Percentiles rank a stretch among this genome's conserved stretches.
Evolutionary conservation across 768 basidiomycete species (phyloP).

Genomic region (Polyporus arcularius): DNA sequence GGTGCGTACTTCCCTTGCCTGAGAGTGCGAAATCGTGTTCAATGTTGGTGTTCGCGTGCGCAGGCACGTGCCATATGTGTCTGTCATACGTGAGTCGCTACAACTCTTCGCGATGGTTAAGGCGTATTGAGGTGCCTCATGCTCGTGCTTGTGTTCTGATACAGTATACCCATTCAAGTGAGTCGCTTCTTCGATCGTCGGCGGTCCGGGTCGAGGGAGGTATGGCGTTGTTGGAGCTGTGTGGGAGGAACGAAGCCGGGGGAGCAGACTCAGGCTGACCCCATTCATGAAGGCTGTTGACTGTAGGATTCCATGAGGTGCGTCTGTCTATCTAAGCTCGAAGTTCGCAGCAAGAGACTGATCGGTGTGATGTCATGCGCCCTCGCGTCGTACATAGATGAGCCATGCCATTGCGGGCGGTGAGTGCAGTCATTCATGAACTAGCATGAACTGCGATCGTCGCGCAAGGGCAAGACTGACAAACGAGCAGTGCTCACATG

Average conservation of each 20-base stretch:
- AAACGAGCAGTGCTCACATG: constrained; percentile 61
- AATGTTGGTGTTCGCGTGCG: constrained; percentile 5
- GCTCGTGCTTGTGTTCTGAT: neutral
- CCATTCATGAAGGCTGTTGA: constrained; percentile 56
- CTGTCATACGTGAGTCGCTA: constrained; percentile 63
- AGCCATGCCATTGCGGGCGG: constrained; percentile 78
- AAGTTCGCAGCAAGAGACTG: neutral
- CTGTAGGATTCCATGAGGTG: constrained; percentile 90
- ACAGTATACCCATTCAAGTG: constrained; percentile 92
- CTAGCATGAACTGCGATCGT: neutral
- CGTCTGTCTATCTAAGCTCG: constrained; percentile 4
- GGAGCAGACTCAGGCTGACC: constrained; percentile 1
- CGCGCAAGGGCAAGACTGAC: neutral
- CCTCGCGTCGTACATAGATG: constrained; percentile 50
- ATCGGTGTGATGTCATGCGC: neutral
- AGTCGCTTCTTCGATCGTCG: constrained; percentile 31
- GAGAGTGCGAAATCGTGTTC: neutral
- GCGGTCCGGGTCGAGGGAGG: neutral
- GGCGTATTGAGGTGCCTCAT: constrained; percentile 1
- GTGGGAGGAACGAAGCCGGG: neutral
- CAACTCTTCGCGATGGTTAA: neutral
- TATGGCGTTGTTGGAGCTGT: neutral
- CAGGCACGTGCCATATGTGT: constrained; percentile 80
- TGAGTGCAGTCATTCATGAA: constrained; percentile 6
- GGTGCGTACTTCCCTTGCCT: constrained; percentile 45